These are phyloP conservation scores for Pseudevernia furfuracea DNA, from an alignment of 495 filamentous ascomycete genomes.

Conservation along the genomic window DNA sequence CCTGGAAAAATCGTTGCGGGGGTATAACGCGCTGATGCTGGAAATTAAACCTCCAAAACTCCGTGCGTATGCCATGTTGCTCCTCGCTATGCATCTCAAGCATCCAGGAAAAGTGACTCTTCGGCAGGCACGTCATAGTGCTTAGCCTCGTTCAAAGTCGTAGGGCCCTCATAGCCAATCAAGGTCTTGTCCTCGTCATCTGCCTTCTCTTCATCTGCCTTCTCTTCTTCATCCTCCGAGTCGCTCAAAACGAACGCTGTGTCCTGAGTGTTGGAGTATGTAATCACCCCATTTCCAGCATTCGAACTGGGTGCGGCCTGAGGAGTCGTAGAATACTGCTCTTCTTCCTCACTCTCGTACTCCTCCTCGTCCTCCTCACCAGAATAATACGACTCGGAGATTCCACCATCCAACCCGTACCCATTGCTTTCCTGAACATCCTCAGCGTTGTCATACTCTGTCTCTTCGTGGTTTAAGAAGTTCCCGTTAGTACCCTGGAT, in stretches of 20 bases:
- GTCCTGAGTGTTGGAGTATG: slow-evolving; percentile 16
- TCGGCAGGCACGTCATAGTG: background rate
- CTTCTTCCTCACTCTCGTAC: slow-evolving; percentile 8
- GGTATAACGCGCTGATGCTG: background rate
- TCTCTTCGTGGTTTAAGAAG: background rate
- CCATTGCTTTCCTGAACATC: background rate
- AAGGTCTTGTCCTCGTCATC: background rate
- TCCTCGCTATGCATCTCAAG: background rate
- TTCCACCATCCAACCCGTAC: background rate
- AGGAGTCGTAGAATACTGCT: background rate
- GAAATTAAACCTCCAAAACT: background rate
- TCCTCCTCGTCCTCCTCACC: slow-evolving; percentile 41
- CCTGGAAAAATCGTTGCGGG: background rate
- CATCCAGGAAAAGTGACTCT: background rate
- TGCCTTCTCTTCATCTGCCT: background rate
- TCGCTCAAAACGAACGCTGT: slow-evolving; percentile 14
- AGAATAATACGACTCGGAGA: background rate
- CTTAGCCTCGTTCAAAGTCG: background rate
- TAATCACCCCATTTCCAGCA: slow-evolving; percentile 8
- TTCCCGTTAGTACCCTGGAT: background rate
- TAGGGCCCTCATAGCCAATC: slow-evolving; percentile 8
- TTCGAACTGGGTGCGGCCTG: background rate
- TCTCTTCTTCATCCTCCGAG: slow-evolving; percentile 13
- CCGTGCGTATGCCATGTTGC: background rate
- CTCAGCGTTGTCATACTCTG: background rate